Evolutionary conservation across 2,329 filamentous ascomycete species (phyloP).

Genomic region (Nannizziopsis barbatae): DNA sequence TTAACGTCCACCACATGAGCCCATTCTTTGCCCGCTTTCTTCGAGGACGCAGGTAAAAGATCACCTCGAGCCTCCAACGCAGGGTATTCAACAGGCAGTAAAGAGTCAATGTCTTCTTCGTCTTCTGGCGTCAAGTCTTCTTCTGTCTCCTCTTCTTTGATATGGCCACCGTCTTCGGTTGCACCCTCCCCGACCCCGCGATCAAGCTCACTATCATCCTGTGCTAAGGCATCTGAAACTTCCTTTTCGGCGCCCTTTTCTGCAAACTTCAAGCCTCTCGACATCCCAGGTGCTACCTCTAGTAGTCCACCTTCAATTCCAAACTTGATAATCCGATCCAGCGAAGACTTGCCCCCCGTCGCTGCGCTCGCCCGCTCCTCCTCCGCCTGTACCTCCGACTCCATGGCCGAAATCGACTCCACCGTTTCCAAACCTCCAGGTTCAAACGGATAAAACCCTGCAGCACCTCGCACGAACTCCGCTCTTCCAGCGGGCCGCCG

Average conservation of each 20-base stretch:
- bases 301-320: constrained; percentile 65
- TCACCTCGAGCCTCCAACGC: constrained; percentile 74
- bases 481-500: constrained; percentile 76
- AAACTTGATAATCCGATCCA: constrained; percentile 82
- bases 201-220: constrained; percentile 28
- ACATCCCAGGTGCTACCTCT: constrained; percentile 70
- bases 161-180: constrained; percentile 19
- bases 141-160: constrained; percentile 15
- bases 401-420: constrained; percentile 71
- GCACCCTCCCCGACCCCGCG: constrained; percentile 27
- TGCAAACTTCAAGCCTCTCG: constrained; percentile 62
- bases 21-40: constrained; percentile 76
- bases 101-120: constrained; percentile 59
- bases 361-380: constrained; percentile 32
- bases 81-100: constrained; percentile 86
- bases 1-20: constrained; percentile 97
- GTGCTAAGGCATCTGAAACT: constrained; percentile 52
- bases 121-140: constrained; percentile 26
- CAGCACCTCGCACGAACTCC: constrained; percentile 84
- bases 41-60: constrained; percentile 58
- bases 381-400: constrained; percentile 56
- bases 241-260: constrained; percentile 51
- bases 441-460: constrained; percentile 88
- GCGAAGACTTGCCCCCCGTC: constrained; percentile 24
- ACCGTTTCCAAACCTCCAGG: constrained; percentile 81